Conservation (phyloP, 805 yeast species). For the Candida arabinofermentans region DNA sequence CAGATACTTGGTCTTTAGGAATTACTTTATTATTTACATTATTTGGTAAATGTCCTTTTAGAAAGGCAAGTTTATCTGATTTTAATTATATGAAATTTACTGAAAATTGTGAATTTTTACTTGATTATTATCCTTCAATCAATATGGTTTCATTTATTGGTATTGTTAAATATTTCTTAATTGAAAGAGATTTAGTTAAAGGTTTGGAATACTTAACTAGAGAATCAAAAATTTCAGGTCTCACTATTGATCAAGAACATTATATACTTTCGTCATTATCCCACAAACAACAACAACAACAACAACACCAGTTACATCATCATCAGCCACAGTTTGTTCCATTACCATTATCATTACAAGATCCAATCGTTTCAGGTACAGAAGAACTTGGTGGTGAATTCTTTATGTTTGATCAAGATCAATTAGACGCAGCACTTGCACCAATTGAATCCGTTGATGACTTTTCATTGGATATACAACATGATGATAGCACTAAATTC, state of each 20-base stretch:
- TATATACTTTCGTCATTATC: constrained; percentile 17
- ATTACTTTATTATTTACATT: constrained; percentile 45
- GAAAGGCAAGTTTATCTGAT: constrained; percentile 37
- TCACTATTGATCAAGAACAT: constrained; percentile 43
- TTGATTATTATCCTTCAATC: constrained; percentile 47
- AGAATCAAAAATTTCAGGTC: constrained; percentile 33
- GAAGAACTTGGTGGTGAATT: constrained; percentile 27
- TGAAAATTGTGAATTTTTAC: constrained; percentile 37
- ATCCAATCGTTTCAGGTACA: background rate
- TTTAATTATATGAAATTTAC: constrained; percentile 41
- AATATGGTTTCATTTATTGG: constrained; percentile 38
- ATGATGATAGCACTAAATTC: background rate
- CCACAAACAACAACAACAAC: constrained; percentile 3
- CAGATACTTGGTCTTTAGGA: constrained; percentile 57
- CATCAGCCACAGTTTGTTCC: no score
- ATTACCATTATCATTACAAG: background rate
- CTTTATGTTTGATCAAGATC: constrained; percentile 34
- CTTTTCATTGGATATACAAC: constrained; percentile 5
- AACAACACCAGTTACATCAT: no score
- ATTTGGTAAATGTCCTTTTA: constrained; percentile 52
- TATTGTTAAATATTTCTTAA: constrained; percentile 37
- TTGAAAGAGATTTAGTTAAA: constrained; percentile 36
- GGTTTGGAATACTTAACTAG: constrained; percentile 29
- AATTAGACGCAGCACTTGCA: constrained; percentile 1
- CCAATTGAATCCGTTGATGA: constrained; percentile 11